Base-by-base conservation (phyloP, 805 yeast species). In the Candida ovalis region DNA sequence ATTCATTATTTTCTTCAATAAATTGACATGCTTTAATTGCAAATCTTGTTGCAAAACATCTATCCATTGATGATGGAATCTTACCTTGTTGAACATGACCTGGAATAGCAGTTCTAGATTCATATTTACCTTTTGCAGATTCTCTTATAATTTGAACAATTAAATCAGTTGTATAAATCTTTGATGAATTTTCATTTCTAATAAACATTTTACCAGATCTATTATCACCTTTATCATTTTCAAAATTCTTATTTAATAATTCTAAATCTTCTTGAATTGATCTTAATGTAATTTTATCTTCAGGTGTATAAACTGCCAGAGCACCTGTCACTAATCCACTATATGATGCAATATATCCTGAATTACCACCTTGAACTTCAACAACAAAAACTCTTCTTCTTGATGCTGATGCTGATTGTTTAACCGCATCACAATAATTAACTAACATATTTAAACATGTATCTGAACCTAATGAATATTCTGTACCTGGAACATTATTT, bases 31-130 rank as follows among this genome's bases (percentile, higher is more conserved):
- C 89, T 69, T 83, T 86, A 57, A 92, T 86, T 3, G 96, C 96
- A 66, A 86, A 85, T 65, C 98, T 81, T 5, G 91, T 83, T 6
- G 96, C 96, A 55, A 84, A 78, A 35, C 90, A 84, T 67, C 98
- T 82, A 66, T 94, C 99, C 73, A 91, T 86, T 6, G 98, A 89
- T 7, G 96, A 84, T 44, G 99, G 94, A 27, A 80, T 69, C 44
- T 82, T 83, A 62, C 95, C 95, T 64, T 87, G 95, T 69, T 87
- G 94, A 28, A 86, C 91, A 62, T 86, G 95, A 21, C 95, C 94
- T 22, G 95, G 95, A 47, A 84, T 75, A 12, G 94, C 94, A 6
- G 91, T 81, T 64, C 84, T 82, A 21, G 88, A 81, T 58, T 86
- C 92, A 56, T 84, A 87, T 58, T 80, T 74, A 30, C 85, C 84